Evolutionary conservation across 2,329 filamentous ascomycete genomes (phyloP).

Genomic region (Rhynchosporium agropyri): DNA sequence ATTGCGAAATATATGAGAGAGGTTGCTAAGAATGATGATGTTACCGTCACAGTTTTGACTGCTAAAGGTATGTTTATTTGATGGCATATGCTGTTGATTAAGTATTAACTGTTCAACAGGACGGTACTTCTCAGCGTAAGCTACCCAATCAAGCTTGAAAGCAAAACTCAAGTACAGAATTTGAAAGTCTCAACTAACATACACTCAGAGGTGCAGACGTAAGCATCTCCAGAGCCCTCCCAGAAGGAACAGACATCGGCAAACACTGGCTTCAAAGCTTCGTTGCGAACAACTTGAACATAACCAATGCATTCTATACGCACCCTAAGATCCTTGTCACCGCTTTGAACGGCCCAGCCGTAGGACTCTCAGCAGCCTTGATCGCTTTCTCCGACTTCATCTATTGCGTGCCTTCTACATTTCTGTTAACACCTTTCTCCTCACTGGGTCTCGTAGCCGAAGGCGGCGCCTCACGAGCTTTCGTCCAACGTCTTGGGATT

Average conservation of each 20-base stretch:
- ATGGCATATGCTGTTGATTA: constrained; percentile 44
- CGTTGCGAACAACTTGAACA: constrained; percentile 83
- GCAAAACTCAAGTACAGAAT: neutral
- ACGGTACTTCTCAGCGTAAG: constrained; percentile 85
- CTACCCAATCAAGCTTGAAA: constrained; percentile 11
- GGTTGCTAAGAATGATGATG: constrained; percentile 75
- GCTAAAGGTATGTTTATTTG: constrained; percentile 62
- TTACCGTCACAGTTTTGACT: constrained; percentile 82
- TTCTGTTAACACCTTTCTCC: constrained; percentile 87
- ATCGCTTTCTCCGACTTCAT: constrained; percentile 88
- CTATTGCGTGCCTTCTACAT: constrained; percentile 80
- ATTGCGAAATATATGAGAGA: constrained; percentile 74
- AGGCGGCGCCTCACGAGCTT: constrained; percentile 76
- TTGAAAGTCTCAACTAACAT: constrained; percentile 20
- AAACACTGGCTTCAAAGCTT: constrained; percentile 69
- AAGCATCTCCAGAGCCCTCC: constrained; percentile 52
- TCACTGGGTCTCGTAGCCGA: constrained; percentile 89
- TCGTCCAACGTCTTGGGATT: constrained; percentile 79
- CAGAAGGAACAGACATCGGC: constrained; percentile 47
- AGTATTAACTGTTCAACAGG: constrained; percentile 28
- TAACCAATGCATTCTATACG: constrained; percentile 86
- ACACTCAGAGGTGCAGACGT: constrained; percentile 75
- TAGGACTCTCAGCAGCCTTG: constrained; percentile 86
- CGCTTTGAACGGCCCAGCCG: constrained; percentile 87
- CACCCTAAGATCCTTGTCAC: constrained; percentile 93